Evolutionary conservation across 345 rosid genomes (phyloP), one percentile per base, ranked within the genome.

Genomic region (Cochlearia excelsa): DNA sequence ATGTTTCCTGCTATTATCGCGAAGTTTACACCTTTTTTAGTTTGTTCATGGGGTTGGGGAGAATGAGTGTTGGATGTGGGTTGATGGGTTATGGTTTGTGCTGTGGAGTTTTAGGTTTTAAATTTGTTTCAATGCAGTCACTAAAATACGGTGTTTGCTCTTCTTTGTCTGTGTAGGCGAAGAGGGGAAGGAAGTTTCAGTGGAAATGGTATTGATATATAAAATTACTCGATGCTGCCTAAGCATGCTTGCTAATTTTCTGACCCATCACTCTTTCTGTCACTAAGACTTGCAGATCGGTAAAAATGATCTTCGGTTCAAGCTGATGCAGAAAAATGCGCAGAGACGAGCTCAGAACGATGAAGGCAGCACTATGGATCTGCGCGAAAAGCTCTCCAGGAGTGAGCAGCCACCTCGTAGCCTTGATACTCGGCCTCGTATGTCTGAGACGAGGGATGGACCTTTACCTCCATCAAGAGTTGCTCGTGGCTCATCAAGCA

Each of bases 221-320:
- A 78, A 16, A 77, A 67, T 74, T 40, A 55, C 42, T 65, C 71
- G 74, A 59, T 42, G 37, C 62, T 57, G 42, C 54, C 66, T 46
- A 51, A 16, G 68, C 71, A 51, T 33, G 30, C 69, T 73, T 65
- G 51, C 29, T 54, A 56, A 66, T 75, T 71, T 57, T 68, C 79
- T 83, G 63, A 81, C 66, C 55, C 42, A 47, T 50, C 43, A 60
- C 33, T 66, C 33, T 66, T 44, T 77, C 74, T 76, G 54, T 66
- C 55, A 64, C 56, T 59, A 77, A 93, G 97, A 80, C 79, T 61
- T 57, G 67, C 81, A 49, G 69, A 68, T 93, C 50, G 81, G 82
- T 63, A 78, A 71, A 75, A 78, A 77, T 69, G 99, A 93, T 74
- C 94, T 93, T 23, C 87, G 99, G 28, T 67, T 71, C 60, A 89